Evolutionary conservation across 192 early-diverging fungal species (phyloP).

Genomic region (Coemansia sp.): DNA sequence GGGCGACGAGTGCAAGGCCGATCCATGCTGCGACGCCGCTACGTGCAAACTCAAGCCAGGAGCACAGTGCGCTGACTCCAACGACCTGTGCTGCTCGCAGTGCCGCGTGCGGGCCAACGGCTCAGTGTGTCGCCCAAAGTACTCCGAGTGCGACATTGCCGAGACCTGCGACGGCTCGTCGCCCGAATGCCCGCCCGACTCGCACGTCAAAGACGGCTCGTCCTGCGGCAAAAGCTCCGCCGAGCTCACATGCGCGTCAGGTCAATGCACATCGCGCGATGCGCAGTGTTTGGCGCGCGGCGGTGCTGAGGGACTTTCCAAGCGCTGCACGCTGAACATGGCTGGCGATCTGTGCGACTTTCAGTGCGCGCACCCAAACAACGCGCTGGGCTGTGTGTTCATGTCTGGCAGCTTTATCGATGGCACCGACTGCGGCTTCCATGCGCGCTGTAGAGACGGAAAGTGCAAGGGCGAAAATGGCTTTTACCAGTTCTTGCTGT

Average conservation of each 20-base stretch:
- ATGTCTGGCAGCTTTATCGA: constrained; percentile 68
- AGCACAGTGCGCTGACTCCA: constrained; percentile 77
- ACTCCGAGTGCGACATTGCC: constrained; percentile 76
- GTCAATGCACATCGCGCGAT: constrained; percentile 73
- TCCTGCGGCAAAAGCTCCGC: constrained; percentile 55
- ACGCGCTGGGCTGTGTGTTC: constrained; percentile 50
- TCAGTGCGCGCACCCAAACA: constrained; percentile 60
- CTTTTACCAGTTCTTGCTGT: constrained; percentile 55
- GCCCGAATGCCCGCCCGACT: constrained; percentile 70
- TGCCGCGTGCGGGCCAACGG: constrained; percentile 64
- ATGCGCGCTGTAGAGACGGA: constrained; percentile 57
- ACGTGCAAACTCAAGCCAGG: constrained; percentile 79
- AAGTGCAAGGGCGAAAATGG: constrained; percentile 61
- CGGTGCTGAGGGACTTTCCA: constrained; percentile 49
- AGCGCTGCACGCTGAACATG: constrained; percentile 58
- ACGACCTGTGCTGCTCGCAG: constrained; percentile 78
- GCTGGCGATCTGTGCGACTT: constrained; percentile 62
- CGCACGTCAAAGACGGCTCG: constrained; percentile 64
- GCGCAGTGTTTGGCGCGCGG: constrained; percentile 66
- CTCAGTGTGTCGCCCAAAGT: constrained; percentile 69
- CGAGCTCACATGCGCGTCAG: constrained; percentile 64
- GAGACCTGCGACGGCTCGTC: constrained; percentile 77
- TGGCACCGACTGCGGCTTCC: constrained; percentile 68
- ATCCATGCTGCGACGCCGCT: constrained; percentile 77
- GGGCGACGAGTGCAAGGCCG: constrained; percentile 65